A percentile compares a stretch with the other conserved stretches of the same genome.
Evolutionary conservation across 2,329 filamentous ascomycete genomes (phyloP).

Genomic region (Clarireedia paspali): DNA sequence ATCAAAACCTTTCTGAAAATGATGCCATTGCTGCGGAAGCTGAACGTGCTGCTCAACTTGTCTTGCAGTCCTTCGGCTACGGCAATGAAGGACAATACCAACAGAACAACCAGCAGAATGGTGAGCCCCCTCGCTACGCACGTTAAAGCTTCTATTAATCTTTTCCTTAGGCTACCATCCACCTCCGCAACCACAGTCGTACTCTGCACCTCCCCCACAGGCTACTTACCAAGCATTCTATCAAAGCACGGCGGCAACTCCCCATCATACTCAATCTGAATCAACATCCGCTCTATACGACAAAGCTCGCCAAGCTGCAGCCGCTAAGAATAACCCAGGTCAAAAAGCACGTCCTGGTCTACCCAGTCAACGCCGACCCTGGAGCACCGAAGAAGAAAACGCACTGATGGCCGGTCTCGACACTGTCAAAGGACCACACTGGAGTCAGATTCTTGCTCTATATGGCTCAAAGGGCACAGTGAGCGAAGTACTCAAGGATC

Average conservation of each 20-base stretch:
- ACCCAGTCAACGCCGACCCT: constrained; percentile 61
- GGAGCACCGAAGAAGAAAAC: constrained; percentile 85
- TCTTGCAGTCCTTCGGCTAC: constrained; percentile 1
- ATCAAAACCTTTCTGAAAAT: constrained; percentile 8
- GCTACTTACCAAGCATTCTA: constrained; percentile 19
- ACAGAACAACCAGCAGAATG: constrained; percentile 10
- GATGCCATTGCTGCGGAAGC: constrained; percentile 15
- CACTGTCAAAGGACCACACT: constrained; percentile 82
- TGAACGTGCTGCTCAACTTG: constrained; percentile 4
- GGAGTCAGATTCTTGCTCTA: constrained; percentile 82
- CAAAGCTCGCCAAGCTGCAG: constrained; percentile 46
- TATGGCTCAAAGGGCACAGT: constrained; percentile 75
- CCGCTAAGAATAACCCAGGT: constrained; percentile 43
- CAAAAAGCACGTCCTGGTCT: constrained; percentile 43
- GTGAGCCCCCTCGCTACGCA: not conserved
- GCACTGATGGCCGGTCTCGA: constrained; percentile 84
- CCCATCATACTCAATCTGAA: constrained; percentile 31
- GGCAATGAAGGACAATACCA: constrained; percentile 8
- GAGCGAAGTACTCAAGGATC: constrained; percentile 76
- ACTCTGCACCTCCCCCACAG: constrained; percentile 20
- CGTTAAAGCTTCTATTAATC: not conserved
- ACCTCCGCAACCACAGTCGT: constrained; percentile 17
- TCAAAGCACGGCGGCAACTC: constrained; percentile 13
- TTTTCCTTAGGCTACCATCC: not conserved
- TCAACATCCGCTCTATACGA: constrained; percentile 51